Conservation (phyloP, 1,139 yeast species). For the Saccharomyces pastorianus region DNA sequence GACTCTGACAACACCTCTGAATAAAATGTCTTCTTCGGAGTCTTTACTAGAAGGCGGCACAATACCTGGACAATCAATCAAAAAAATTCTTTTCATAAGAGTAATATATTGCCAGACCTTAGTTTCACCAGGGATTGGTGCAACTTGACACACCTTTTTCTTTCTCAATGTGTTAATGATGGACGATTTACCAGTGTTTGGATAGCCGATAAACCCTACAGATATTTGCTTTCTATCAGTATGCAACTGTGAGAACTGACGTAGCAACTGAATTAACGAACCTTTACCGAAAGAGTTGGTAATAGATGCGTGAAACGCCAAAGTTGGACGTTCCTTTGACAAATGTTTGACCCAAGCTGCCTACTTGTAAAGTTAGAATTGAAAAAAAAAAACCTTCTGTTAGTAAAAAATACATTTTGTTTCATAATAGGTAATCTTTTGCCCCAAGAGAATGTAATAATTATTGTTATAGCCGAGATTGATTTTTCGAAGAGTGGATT, state of each 20-base stretch:
- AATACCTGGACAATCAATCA: conserved; percentile 97
- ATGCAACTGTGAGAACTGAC: conserved; percentile 88
- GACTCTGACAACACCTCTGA: conserved; percentile 95
- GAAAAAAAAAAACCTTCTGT: conserved; percentile 10
- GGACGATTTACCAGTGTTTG: conserved; percentile 94
- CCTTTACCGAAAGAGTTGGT: conserved; percentile 98
- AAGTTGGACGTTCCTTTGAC: conserved; percentile 85
- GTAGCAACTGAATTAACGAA: conserved; percentile 79
- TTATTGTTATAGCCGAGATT: not conserved
- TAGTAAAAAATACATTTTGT: conserved; percentile 7
- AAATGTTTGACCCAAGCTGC: conserved; percentile 98
- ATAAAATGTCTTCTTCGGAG: conserved; percentile 84
- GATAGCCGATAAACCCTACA: conserved; percentile 95
- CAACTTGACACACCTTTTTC: conserved; percentile 93
- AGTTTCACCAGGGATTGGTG: conserved; percentile 98
- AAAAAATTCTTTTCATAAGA: conserved; percentile 86
- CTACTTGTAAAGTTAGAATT: conserved; percentile 35
- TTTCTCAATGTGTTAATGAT: conserved; percentile 87
- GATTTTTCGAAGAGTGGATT: conserved; percentile 33
- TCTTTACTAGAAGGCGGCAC: conserved; percentile 93
- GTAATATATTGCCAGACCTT: conserved; percentile 99
- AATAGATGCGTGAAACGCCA: conserved; percentile 96
- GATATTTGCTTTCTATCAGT: conserved; percentile 92
- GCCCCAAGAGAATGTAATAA: not conserved
- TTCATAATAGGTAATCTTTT: not conserved